Base-by-base conservation (phyloP, 331 rosid genomes). In the Cydonia oblonga region DNA sequence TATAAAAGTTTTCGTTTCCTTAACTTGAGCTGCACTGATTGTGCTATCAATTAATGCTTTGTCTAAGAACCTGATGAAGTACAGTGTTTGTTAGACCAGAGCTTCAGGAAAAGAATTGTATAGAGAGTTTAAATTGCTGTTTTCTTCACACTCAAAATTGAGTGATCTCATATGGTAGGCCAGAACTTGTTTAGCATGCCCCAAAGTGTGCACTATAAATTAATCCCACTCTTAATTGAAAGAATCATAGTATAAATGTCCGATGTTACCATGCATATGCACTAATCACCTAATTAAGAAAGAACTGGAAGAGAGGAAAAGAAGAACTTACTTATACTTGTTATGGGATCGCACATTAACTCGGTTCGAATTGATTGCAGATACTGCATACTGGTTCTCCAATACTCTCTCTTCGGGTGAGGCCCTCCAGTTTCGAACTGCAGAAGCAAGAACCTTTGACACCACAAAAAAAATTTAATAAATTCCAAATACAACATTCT, bases 1-100 rank as follows among this genome's bases (percentile, higher is more conserved):
- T 23, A 76, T 64, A 44, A 80, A 77, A 28, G 78, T 32, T 65
- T 53, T 77, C 67, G 87, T 80, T 80, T 84, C 87, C 75, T 67
- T 66, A 13, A 70, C 69, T 4, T 79, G 62, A 44, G 70, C 42
- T 42, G 29, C 73, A 22, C 32, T 54, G 11, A 84, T 44, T 18
- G n/a, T 70, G 58, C 16, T 62, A 16, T 38, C 68, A 18, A 62
- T 56, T 54, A 74, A 28, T 40, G 87, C 78, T 38, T 77, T 74
- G 40, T 74, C 73, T 23, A 78, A 76, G 70, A 78, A 61, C 52
- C 78, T 77, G 76, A 59, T 49, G 19, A 42, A 40, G 14, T 49
- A 38, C 12, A 54, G 1, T 3, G 16, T 2, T 10, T 38, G 10
- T 65, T 70, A n/a, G 40, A 19, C 66, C 16, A 32, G 11, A n/a